Evolutionary conservation across 2,329 filamentous ascomycete genomes (phyloP).

Genomic region (Paraconiothyrium brasiliense): DNA sequence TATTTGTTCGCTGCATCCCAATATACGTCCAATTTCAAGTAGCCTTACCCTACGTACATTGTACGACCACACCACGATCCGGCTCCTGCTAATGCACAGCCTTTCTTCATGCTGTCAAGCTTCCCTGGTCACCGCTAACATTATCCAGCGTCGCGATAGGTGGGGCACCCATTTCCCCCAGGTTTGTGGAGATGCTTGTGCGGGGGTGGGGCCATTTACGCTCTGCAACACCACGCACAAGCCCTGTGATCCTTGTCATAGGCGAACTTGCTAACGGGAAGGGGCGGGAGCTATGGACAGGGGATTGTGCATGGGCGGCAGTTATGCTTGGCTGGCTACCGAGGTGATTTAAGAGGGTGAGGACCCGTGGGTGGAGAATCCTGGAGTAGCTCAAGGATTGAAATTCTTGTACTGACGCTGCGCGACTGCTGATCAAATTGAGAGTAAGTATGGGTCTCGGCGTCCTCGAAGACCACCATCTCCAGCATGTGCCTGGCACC

Average conservation of each 20-base stretch:
- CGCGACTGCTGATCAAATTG: neutral
- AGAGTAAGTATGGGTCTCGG: constrained; percentile 30
- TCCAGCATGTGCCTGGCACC: constrained; percentile 34
- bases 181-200: constrained; percentile 6
- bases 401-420: neutral
- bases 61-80: neutral
- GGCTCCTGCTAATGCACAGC: no score
- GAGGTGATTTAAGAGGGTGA: constrained; percentile 1
- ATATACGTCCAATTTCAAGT: neutral
- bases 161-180: constrained; percentile 6
- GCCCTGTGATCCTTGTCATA: neutral
- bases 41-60: neutral
- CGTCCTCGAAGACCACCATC: constrained; percentile 30
- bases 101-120: neutral
- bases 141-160: constrained; percentile 8
- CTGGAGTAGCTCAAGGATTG: neutral
- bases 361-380: neutral
- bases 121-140: neutral
- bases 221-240: constrained; percentile 1
- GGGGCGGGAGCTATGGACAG: neutral
- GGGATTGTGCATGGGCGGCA: constrained; percentile 2
- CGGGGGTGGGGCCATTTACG: constrained; percentile 14
- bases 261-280: neutral
- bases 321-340: constrained; percentile 13
- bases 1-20: no score